Evolutionary conservation across 2,329 filamentous ascomycete genomes (phyloP), one percentile per base, ranked within the genome.

Genomic region (Penicillium frequentans): DNA sequence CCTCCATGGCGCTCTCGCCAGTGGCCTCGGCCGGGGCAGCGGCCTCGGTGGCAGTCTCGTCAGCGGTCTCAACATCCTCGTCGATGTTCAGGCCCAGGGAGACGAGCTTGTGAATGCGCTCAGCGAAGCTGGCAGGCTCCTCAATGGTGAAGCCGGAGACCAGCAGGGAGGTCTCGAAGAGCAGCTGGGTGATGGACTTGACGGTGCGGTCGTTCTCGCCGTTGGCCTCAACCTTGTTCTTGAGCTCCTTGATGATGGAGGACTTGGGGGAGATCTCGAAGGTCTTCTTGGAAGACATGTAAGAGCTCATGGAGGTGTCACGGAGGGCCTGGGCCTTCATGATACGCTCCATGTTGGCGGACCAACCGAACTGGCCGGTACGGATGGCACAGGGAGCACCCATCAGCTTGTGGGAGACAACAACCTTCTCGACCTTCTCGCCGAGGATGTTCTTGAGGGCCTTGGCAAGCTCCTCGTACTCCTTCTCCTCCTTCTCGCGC

Each of bases 221-320:
- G 73, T 99, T 95, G 59, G 88, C 77, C 86, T 98, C 95, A 62
- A 98, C 91, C 91, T 99, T 99, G 84, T 90, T 92, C 91, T 96
- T 97, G 75, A 99, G 89, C 86, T 98, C 95, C 88, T 96, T 90
- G 84, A 99, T 88, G 81, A 99, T 99, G 66, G 91, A 77, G 72
- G 91, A 96, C 86, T 95, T 93, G 79, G 95, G 95, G n/a, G 95
- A 98, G 81, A 99, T 98, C 85, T 99, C 95, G 70, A 99, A 98
- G 31, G 95, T 99, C 91, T 99, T 99, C 93, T 99, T 99, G 78
- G 93, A 98, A 67, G 91, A 96, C 95, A 99, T 99, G 90, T 99
- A 99, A 72, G 91, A 96, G 82, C 87, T 91, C 95, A 99, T 99
- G 73, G 93, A 97, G 69, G 95, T 99, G 84, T 99, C 95, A 83